These are phyloP conservation scores for Carnegiea gigantea DNA, from an alignment of 179 eudicot genomes.

Conservation along the genomic window DNA sequence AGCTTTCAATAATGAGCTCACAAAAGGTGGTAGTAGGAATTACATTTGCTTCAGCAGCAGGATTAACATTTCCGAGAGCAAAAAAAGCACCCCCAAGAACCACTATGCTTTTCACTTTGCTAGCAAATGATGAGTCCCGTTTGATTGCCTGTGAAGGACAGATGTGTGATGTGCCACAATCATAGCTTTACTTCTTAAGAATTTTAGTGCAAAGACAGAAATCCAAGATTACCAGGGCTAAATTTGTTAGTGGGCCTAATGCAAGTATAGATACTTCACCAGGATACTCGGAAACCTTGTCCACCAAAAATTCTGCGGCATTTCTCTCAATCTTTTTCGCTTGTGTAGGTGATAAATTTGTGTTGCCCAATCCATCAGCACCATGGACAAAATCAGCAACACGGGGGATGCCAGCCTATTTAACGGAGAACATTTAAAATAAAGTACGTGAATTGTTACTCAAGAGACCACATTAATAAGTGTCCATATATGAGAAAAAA, in stretches of 20 bases:
- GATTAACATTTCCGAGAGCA: constrained; percentile 86
- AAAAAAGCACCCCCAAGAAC: constrained; percentile 92
- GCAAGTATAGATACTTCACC: constrained; percentile 95
- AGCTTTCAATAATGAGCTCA: not conserved
- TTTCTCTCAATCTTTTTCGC: constrained; percentile 52
- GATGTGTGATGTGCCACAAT: constrained; percentile 2
- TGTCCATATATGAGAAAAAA: not conserved
- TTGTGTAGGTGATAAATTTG: constrained; percentile 53
- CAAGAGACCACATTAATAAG: not conserved
- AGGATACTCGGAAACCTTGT: constrained; percentile 75
- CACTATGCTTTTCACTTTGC: constrained; percentile 78
- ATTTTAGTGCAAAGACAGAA: not conserved
- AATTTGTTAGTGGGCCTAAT: constrained; percentile 83
- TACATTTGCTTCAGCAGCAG: constrained; percentile 98
- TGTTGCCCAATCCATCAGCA: constrained; percentile 75
- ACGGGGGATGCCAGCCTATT: constrained; percentile 78
- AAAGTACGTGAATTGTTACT: not conserved
- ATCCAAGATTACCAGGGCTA: constrained; percentile 65
- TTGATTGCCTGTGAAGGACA: constrained; percentile 66
- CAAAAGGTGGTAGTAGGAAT: constrained; percentile 15
- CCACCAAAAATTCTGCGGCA: constrained; percentile 89
- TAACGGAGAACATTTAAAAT: not conserved
- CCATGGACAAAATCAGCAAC: constrained; percentile 87
- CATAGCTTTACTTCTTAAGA: not conserved
- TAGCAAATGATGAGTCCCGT: constrained; percentile 82